Evolutionary conservation across 176 grass and related monocot genomes (phyloP), one percentile per base, ranked within the genome.

Genomic region (Thinopyrum elongatum): DNA sequence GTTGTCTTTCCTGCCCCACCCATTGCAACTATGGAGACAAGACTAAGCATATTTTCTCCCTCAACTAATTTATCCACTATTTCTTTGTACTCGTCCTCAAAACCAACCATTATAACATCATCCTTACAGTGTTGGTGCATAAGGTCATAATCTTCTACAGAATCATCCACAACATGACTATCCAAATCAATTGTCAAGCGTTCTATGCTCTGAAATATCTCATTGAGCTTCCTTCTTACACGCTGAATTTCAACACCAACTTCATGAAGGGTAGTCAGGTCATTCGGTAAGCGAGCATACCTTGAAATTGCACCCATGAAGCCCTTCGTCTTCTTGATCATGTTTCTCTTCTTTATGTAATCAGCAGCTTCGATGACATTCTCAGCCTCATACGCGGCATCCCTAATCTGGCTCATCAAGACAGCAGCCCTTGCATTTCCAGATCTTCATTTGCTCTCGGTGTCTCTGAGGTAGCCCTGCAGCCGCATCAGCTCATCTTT

Each of bases 361-460:
- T 73, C 59, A 12, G 42, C 55, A 0, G 12, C 41, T 11, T 89
- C 87, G 14, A 74, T 21, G 41, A 84, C 2, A 55, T 89, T 70
- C 64, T 89, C 63, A 2, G 25, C 25, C 11, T 89, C 19, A 51
- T 80, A 89, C 6, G 36, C 63, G 0, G 8, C 87, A 42, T 36
- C 64, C 34, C 51, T 64, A n/a, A 89, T 17, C 64, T 70, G 27
- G 11, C 15, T 13, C 21, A 89, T 0, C 16, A 26, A 51, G 0
- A 30, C 9, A 6, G 25, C 53, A 1, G 22, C 70, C 5, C 5
- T 3, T 9, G 22, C 33, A 3, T 64, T 81, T 12, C 81, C 62
- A 4, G n/a, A 67, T 65, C 19, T 88, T 16, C 6, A 5, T 23
- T 27, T 23, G 10, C n/a, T 14, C 2, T 64, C 13, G 0, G 80